phyloP scores from a whole-genome alignment of 192 early-diverging fungal species.

The Podila epicladia region DNA sequence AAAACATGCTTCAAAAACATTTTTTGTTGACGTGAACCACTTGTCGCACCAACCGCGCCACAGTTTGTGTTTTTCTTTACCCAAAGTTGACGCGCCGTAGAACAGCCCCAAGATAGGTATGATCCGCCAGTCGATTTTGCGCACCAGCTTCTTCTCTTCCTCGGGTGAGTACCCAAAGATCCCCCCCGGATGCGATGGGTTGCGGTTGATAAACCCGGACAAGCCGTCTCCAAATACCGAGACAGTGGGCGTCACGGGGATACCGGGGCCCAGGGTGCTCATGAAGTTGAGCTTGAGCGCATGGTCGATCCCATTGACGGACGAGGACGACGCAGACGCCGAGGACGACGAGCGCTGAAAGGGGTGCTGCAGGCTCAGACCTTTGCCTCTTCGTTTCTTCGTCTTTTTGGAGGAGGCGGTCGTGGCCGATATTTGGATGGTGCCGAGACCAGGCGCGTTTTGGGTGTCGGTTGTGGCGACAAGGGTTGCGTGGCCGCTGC shows the following conservation, averaged over 20 bases:
- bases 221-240: constrained; percentile 35
- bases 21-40: too few species aligned
- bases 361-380: background rate
- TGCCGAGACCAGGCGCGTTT: background rate
- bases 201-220: constrained; percentile 15
- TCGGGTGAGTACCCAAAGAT: constrained; percentile 34
- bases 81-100: constrained; percentile 33
- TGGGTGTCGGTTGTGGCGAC: background rate
- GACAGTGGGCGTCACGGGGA: constrained; percentile 26
- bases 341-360: background rate
- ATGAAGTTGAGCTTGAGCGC: constrained; percentile 30
- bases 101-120: constrained; percentile 48
- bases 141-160: constrained; percentile 46
- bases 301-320: constrained; percentile 25
- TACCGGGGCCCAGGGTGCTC: constrained; percentile 35
- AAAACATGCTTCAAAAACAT: background rate
- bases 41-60: too few species aligned
- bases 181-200: constrained; percentile 16
- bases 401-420: background rate
- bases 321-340: background rate
- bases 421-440: background rate
- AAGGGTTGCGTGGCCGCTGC: constrained; percentile 1
- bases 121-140: constrained; percentile 53
- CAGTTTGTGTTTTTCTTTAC: constrained; percentile 1
- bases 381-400: background rate